phyloP scores from a whole-genome alignment of 1,284 basidiomycete species.

The Polyporus tsugae region DNA sequence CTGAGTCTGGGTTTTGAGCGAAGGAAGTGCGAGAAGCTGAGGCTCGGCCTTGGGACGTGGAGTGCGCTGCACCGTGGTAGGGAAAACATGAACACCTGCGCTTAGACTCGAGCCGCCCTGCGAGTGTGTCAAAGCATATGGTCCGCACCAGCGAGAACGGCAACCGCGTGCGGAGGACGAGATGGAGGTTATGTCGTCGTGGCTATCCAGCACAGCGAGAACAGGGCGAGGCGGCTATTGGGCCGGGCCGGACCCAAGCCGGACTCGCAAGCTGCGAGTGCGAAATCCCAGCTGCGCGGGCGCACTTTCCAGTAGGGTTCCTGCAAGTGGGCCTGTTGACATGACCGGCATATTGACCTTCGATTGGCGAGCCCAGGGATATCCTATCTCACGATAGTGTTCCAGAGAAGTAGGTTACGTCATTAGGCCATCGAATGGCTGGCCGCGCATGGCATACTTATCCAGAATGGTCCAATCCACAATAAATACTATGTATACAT shows the following conservation, averaged over 20 bases:
- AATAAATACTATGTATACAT: neutral
- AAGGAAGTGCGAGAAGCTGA: neutral
- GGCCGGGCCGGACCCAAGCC: neutral
- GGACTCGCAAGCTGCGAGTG: too few relatives aligned
- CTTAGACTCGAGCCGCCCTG: neutral
- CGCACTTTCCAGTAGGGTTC: too few relatives aligned
- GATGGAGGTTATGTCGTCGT: neutral
- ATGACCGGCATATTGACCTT: too few relatives aligned
- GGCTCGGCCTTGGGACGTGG: neutral
- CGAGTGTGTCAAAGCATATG: slow-evolving; percentile 4
- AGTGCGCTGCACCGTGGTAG: slow-evolving; percentile 24
- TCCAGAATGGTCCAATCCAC: neutral
- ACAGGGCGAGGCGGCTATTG: neutral
- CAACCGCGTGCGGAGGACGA: too few relatives aligned
- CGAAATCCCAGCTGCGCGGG: too few relatives aligned
- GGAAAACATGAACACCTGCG: slow-evolving; percentile 20
- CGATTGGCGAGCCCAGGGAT: too few relatives aligned
- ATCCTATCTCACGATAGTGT: too few relatives aligned
- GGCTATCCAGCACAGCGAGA: neutral
- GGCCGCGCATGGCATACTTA: neutral
- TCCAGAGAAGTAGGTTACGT: too few relatives aligned
- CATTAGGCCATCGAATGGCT: too few relatives aligned
- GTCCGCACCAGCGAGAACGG: neutral
- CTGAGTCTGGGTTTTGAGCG: slow-evolving; percentile 2
- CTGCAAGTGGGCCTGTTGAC: too few relatives aligned